A percentile compares a stretch with the other conserved stretches of the same genome.
Evolutionary conservation across 768 basidiomycete genomes (phyloP).

Genomic region (Hericium erinaceus): DNA sequence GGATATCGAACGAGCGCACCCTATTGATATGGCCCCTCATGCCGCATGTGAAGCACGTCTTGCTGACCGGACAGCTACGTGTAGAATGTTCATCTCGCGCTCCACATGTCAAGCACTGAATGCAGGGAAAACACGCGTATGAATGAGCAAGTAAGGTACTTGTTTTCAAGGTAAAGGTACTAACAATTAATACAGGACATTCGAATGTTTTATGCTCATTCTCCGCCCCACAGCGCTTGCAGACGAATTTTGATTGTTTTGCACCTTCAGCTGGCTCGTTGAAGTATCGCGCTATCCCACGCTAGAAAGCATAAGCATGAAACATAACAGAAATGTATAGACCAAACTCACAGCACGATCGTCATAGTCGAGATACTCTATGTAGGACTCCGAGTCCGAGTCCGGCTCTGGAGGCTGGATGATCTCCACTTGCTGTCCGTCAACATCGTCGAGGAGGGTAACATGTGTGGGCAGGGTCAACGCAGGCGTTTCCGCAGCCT

Average conservation of each 20-base stretch:
- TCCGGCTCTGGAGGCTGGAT: slow-evolving; percentile 37
- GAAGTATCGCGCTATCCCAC: slow-evolving; percentile 52
- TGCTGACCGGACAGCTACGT: slow-evolving; percentile 70
- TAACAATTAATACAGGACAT: slow-evolving; percentile 67
- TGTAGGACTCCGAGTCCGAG: slow-evolving; percentile 55
- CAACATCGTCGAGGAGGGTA: slow-evolving; percentile 33
- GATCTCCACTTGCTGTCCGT: slow-evolving; percentile 34
- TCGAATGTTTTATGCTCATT: slow-evolving; percentile 57
- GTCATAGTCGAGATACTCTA: slow-evolving; percentile 73
- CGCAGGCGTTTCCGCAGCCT: slow-evolving; percentile 1
- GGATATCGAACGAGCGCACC: slow-evolving; percentile 27
- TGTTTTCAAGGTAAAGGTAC: slow-evolving; percentile 17
- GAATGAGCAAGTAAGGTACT: background rate
- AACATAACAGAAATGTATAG: background rate
- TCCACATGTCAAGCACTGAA: slow-evolving; percentile 74
- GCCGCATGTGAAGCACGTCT: slow-evolving; percentile 71
- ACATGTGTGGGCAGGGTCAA: slow-evolving; percentile 68
- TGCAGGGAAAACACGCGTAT: background rate
- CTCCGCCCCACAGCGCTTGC: slow-evolving; percentile 72
- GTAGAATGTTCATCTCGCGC: slow-evolving; percentile 73
- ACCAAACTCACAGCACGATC: slow-evolving; percentile 34
- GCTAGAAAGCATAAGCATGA: slow-evolving; percentile 22
- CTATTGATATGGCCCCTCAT: slow-evolving; percentile 77
- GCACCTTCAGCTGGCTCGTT: slow-evolving; percentile 32
- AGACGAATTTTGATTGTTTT: slow-evolving; percentile 44